phyloP scores from a whole-genome alignment of 805 yeast genomes.

The Candida odintsovae region DNA sequence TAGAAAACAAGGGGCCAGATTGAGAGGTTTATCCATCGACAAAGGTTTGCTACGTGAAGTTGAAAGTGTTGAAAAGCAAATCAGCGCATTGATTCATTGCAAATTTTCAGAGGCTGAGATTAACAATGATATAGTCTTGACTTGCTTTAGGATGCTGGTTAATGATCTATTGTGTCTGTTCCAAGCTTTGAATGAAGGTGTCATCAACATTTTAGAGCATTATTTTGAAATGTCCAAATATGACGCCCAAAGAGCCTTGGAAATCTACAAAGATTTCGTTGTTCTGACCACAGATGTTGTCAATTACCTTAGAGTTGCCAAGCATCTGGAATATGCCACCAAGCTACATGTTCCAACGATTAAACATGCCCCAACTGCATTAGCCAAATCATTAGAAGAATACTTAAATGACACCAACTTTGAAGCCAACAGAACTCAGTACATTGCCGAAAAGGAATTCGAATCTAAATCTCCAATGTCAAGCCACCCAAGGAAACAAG shows the following conservation, averaged over 20 bases:
- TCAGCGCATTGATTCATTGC: slow-evolving; percentile 68
- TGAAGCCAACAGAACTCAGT: slow-evolving; percentile 73
- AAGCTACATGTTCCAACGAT: slow-evolving; percentile 92
- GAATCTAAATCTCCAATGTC: slow-evolving; percentile 17
- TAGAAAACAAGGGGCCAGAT: slow-evolving; percentile 50
- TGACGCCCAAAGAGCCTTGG: slow-evolving; percentile 84
- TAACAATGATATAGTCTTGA: slow-evolving; percentile 75
- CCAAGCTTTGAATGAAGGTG: slow-evolving; percentile 92
- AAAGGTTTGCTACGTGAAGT: slow-evolving; percentile 80
- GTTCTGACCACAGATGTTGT: slow-evolving; percentile 84
- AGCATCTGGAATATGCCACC: slow-evolving; percentile 79
- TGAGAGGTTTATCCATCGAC: slow-evolving; percentile 60
- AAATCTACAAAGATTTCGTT: slow-evolving; percentile 79
- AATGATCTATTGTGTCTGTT: slow-evolving; percentile 81
- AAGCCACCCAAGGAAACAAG: slow-evolving; percentile 1
- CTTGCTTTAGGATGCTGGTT: slow-evolving; percentile 84
- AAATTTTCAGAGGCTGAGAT: slow-evolving; percentile 75
- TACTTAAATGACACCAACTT: slow-evolving; percentile 83
- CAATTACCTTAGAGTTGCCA: slow-evolving; percentile 81
- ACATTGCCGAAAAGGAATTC: slow-evolving; percentile 57
- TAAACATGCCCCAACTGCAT: slow-evolving; percentile 94
- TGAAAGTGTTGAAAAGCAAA: slow-evolving; percentile 79
- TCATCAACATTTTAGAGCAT: slow-evolving; percentile 86
- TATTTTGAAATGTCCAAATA: slow-evolving; percentile 85
- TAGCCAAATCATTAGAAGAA: slow-evolving; percentile 81